Base-by-base conservation (phyloP, 805 yeast species). In the Nakazawaea ernobii region DNA sequence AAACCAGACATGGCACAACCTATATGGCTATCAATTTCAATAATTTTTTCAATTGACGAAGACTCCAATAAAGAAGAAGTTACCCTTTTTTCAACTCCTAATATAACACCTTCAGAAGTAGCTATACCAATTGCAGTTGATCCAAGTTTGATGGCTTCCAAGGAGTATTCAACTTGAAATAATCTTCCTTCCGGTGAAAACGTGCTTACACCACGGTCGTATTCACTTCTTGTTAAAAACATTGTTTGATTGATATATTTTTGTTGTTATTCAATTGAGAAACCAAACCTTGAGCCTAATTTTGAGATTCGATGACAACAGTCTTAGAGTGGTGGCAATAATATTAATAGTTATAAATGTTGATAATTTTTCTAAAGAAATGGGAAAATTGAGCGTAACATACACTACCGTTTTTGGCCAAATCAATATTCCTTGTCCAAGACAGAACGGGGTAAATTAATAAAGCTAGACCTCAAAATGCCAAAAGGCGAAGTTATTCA, bases 1-100 rank as follows among this genome's bases (percentile, higher is more conserved):
- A 95, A 75, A 3, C 99, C 99, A 53, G 95, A 84, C 97, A 94
- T 94, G 57, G 99, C 99, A 70, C 97, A 90, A 42, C 99, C 99
- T 49, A 94, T 82, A 63, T 94, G 99, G 41, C 72, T 71, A 62
- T 94, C 99, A 49, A 94, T 85, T 62, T 94, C 99, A 55, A 94
- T 87, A 55, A 94, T 91, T 67, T 94, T 94, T 63, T 95, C 99
- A 61, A 95, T 91, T 39, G 96, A 87, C 28, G 92, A 85, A 28
- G 92, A 81, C 66, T 95, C 99, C 49, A 94, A 75, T 53, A 94
- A 71, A 10, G 95, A 77, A 8, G 97, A 91, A 0, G 97, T 92
- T 26, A 94, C 97, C 63, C 98, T 79, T 68, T 94, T 95, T 70
- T 94, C 99, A 26, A 95, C 99, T 28, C 97, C 98, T 35, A 94